Percentiles rank a stretch among this genome's conserved stretches.
Conservation (phyloP, 768 basidiomycete species). For the Royoungia palumana region DNA sequence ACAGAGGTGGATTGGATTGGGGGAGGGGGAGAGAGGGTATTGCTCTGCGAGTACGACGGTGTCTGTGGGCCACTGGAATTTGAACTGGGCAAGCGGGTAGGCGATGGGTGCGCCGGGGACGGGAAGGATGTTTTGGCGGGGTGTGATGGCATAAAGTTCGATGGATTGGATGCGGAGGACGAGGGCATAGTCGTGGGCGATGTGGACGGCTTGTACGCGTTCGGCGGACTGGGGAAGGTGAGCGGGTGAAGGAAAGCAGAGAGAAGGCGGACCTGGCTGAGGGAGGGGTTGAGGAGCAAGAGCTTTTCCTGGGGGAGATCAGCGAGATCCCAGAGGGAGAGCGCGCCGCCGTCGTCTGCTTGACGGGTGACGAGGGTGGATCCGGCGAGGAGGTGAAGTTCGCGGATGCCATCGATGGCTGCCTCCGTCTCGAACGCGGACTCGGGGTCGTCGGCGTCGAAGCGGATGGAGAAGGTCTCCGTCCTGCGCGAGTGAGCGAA, state of each 20-base stretch:
- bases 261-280: constrained; percentile 28
- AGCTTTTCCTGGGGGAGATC: constrained; percentile 28
- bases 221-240: constrained; percentile 31
- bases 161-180: constrained; percentile 41
- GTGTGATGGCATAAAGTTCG: constrained; percentile 41
- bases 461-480: constrained; percentile 41
- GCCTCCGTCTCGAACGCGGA: constrained; percentile 36
- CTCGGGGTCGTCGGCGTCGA: constrained; percentile 33
- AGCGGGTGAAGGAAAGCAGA: background rate
- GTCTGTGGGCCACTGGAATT: constrained; percentile 59
- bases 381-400: constrained; percentile 36
- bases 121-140: constrained; percentile 19
- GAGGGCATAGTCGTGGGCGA: constrained; percentile 44
- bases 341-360: constrained; percentile 22
- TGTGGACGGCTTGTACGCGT: constrained; percentile 39
- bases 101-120: constrained; percentile 24
- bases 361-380: constrained; percentile 38
- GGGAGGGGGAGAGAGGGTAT: background rate
- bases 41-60: constrained; percentile 41
- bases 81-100: constrained; percentile 44
- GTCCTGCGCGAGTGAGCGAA: constrained; percentile 29
- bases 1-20: constrained; percentile 46
- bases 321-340: constrained; percentile 38
- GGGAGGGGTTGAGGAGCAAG: constrained; percentile 36
- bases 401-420: constrained; percentile 32